Conservation (phyloP, 176 grass and related monocot genomes). For the Ananas comosus region DNA sequence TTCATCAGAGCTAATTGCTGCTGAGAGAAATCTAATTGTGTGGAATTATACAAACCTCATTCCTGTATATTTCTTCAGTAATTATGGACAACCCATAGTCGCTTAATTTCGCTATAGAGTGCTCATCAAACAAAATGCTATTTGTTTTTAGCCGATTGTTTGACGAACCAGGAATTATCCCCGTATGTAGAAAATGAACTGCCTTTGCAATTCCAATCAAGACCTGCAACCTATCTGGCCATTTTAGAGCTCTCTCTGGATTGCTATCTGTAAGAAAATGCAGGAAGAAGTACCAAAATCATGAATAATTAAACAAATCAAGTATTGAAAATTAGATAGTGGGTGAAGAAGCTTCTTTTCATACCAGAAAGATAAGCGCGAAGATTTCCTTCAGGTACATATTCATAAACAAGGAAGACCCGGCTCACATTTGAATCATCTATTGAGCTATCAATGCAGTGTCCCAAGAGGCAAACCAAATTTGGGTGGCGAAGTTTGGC, state of each 20-base stretch:
- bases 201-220: constrained; percentile 83
- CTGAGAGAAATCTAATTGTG: constrained; percentile 16
- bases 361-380: constrained; percentile 74
- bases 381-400: constrained; percentile 53
- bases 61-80: constrained; percentile 84
- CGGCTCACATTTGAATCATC: constrained; percentile 71
- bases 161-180: constrained; percentile 95
- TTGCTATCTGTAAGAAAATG: constrained; percentile 40
- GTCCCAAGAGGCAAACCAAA: constrained; percentile 86
- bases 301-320: background rate
- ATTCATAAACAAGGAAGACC: constrained; percentile 95
- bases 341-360: background rate
- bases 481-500: constrained; percentile 84
- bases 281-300: background rate
- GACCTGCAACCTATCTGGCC: constrained; percentile 60
- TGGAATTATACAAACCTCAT: constrained; percentile 38
- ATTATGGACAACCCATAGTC: constrained; percentile 94
- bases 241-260: constrained; percentile 65
- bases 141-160: constrained; percentile 70
- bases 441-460: constrained; percentile 56
- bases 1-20: constrained; percentile 7
- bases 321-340: background rate
- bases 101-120: constrained; percentile 68
- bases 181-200: constrained; percentile 91
- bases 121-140: constrained; percentile 82